A percentile compares a stretch with the other conserved stretches of the same genome.
Conservation (phyloP, 2,329 filamentous ascomycete genomes). For the Xylaria sp. region DNA sequence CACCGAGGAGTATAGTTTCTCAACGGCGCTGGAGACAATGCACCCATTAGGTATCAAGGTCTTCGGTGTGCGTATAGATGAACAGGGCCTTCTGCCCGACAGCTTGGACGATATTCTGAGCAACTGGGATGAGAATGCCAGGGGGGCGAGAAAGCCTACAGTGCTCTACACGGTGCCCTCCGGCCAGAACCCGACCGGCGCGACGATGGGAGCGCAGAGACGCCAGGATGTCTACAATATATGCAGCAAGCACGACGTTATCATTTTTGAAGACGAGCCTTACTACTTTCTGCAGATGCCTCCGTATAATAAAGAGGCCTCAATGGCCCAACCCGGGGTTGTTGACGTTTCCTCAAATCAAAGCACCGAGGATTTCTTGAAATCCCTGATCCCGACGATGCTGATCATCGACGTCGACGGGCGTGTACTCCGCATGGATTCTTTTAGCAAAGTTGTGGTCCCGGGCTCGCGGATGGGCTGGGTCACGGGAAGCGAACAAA, state of each 20-base stretch:
- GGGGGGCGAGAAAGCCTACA: slow-evolving; percentile 62
- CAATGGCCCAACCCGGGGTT: slow-evolving; percentile 28
- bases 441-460: slow-evolving; percentile 90
- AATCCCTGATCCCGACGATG: slow-evolving; percentile 76
- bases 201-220: slow-evolving; percentile 77
- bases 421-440: slow-evolving; percentile 89
- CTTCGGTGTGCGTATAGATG: slow-evolving; percentile 64
- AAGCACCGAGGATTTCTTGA: slow-evolving; percentile 75
- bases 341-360: slow-evolving; percentile 43
- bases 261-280: slow-evolving; percentile 91
- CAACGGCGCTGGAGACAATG: slow-evolving; percentile 72
- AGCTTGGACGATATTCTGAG: slow-evolving; percentile 63
- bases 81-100: slow-evolving; percentile 63
- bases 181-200: slow-evolving; percentile 91
- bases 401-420: slow-evolving; percentile 87
- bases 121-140: slow-evolving; percentile 60
- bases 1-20: slow-evolving; percentile 92
- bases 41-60: slow-evolving; percentile 63
- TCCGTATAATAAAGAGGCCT: slow-evolving; percentile 63
- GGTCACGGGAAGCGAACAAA: slow-evolving; percentile 87
- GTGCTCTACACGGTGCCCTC: slow-evolving; percentile 73
- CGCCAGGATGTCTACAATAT: slow-evolving; percentile 79
- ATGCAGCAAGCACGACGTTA: slow-evolving; percentile 84
- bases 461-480: slow-evolving; percentile 87
- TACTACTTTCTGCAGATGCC: slow-evolving; percentile 96